Evolutionary conservation across 2,329 filamentous ascomycete genomes (phyloP).

Genomic region (Periconia macrospinosa): DNA sequence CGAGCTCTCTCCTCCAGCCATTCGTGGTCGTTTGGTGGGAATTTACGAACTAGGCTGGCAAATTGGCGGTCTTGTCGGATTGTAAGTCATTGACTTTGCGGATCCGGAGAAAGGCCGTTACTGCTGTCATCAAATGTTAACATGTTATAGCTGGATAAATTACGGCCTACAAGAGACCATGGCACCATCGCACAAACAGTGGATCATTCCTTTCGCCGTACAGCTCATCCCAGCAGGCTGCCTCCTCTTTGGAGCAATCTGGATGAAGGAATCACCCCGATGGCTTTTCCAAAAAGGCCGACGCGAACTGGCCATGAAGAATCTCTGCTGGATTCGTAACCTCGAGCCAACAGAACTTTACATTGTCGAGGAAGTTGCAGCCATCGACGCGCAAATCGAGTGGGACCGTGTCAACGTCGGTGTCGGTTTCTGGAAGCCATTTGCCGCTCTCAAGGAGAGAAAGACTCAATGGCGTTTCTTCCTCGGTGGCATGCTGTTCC

Average conservation of each 20-base stretch:
- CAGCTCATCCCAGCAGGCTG: slow-evolving; percentile 69
- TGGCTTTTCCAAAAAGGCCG: slow-evolving; percentile 49
- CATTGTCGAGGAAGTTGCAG: slow-evolving; percentile 72
- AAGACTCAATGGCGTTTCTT: slow-evolving; percentile 72
- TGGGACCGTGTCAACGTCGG: slow-evolving; percentile 65
- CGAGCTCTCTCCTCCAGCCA: slow-evolving; percentile 60
- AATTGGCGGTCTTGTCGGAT: slow-evolving; percentile 31
- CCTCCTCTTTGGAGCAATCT: slow-evolving; percentile 50
- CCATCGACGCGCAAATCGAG: slow-evolving; percentile 71
- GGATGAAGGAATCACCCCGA: slow-evolving; percentile 49
- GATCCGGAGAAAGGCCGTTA: slow-evolving; percentile 30
- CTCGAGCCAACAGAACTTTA: slow-evolving; percentile 62
- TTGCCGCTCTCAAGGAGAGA: slow-evolving; percentile 38
- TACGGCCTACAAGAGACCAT: slow-evolving; percentile 50
- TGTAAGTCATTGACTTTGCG: slow-evolving; percentile 28
- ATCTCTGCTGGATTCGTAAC: slow-evolving; percentile 65
- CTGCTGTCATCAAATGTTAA: slow-evolving; percentile 31
- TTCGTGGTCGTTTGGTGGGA: slow-evolving; percentile 62
- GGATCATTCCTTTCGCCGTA: slow-evolving; percentile 59
- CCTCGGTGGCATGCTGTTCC: slow-evolving; percentile 72
- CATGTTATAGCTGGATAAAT: slow-evolving; percentile 37
- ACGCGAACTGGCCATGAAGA: slow-evolving; percentile 45
- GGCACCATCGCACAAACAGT: slow-evolving; percentile 47
- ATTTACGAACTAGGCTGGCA: slow-evolving; percentile 54
- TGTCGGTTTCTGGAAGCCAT: slow-evolving; percentile 68